Conservation (phyloP, 345 rosid genomes). For the Eucalyptus marginata region DNA sequence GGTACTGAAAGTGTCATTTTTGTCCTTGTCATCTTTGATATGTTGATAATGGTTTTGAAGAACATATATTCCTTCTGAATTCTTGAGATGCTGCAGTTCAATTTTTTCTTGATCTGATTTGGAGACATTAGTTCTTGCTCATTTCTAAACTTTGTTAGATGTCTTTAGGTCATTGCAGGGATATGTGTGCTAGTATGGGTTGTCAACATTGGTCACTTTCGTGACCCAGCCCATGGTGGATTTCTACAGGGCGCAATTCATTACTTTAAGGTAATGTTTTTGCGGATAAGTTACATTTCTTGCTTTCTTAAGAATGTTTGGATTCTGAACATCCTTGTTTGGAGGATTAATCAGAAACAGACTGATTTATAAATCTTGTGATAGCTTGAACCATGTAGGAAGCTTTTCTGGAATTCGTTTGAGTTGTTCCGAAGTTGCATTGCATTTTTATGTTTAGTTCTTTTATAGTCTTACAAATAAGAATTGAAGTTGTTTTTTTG, state of each 20-base stretch:
- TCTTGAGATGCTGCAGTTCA: neutral
- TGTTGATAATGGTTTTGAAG: neutral
- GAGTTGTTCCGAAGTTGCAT: neutral
- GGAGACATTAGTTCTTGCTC: neutral
- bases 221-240: conserved; percentile 96
- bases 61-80: neutral
- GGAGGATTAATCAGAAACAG: neutral
- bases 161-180: conserved; percentile 85
- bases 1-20: neutral
- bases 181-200: conserved; percentile 95
- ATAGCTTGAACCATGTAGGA: neutral
- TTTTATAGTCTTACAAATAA: neutral
- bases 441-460: neutral
- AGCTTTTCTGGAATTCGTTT: neutral
- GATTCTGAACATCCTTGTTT: neutral
- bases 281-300: neutral
- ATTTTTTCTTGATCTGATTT: neutral
- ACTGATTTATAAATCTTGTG: neutral
- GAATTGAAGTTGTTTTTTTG: neutral
- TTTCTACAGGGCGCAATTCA: conserved; percentile 93
- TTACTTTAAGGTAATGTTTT: conserved; percentile 72
- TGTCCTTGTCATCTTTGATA: neutral
- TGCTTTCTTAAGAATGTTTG: neutral
- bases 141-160: neutral
- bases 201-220: conserved; percentile 96